These are phyloP conservation scores for Hygrophila difformis DNA, from an alignment of 257 asterid species.

Conservation along the genomic window DNA sequence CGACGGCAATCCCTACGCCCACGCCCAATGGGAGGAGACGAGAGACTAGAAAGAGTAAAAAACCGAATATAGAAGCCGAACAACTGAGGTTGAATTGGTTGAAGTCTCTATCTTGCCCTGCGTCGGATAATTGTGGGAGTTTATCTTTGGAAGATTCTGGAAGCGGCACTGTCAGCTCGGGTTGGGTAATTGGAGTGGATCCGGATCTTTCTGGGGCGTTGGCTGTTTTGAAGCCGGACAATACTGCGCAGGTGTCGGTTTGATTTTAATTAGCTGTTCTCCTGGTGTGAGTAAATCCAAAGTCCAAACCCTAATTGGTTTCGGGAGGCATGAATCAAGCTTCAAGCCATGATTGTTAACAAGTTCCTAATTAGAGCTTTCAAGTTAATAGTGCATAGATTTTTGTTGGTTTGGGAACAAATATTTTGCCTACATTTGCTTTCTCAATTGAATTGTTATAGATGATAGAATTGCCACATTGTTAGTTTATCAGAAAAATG, in stretches of 20 bases:
- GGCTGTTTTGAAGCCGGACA: slow-evolving; percentile 50
- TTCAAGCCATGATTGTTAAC: background rate
- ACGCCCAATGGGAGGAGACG: slow-evolving; percentile 14
- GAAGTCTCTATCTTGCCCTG: slow-evolving; percentile 43
- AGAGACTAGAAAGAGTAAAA: slow-evolving; percentile 12
- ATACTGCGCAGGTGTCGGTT: slow-evolving; percentile 31
- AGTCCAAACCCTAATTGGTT: background rate
- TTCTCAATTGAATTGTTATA: background rate
- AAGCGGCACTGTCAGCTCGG: slow-evolving; percentile 18
- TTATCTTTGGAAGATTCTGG: background rate
- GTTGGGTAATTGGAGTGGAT: slow-evolving; percentile 55
- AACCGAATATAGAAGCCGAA: slow-evolving; percentile 22
- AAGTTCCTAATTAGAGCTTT: too few relatives aligned
- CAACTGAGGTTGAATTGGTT: slow-evolving; percentile 42
- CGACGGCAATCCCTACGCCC: slow-evolving; percentile 9
- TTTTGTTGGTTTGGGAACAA: background rate
- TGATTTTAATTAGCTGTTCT: background rate
- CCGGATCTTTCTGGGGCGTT: slow-evolving; percentile 67
- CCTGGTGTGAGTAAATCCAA: background rate
- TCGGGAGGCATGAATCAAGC: background rate
- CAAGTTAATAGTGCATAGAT: background rate
- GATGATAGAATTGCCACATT: too few relatives aligned
- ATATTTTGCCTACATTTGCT: background rate
- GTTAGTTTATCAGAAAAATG: background rate
- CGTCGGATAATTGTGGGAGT: slow-evolving; percentile 5